Base-by-base conservation (phyloP, 2,329 filamentous ascomycete species). In the Didymosphaeria variabile region DNA sequence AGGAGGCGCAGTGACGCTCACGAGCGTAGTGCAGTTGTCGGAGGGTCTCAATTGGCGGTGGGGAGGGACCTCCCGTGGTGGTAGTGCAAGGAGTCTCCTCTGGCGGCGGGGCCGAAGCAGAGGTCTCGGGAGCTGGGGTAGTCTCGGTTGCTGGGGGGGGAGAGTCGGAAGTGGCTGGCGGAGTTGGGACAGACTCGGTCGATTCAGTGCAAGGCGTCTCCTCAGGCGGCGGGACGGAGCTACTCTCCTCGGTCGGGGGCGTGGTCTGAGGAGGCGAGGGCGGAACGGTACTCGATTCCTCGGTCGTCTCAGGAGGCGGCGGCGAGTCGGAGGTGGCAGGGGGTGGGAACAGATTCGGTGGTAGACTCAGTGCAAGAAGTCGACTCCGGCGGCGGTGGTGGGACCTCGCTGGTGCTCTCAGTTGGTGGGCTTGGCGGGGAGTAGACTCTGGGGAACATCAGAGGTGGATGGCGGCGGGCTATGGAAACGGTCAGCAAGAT, bases 121-220 rank as follows among this genome's bases (percentile, higher is more conserved):
- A 67, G n/a, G 10, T 68, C 63, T n/a, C 57, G 61, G 31, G 46
- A 40, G 23, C 55, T 38, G 34, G 44, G 40, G 40, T 32, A 31
- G 38, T 42, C 31, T 45, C 47, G 53, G 54, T 45, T 21, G 19
- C 54, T 50, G 31, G 59, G 23, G 13, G 59, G 44, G 56, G 45
- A 3, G 58, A 55, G 54, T 50, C 53, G 21, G 45, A 31, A 23
- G 42, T 45, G 19, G 42, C 42, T 23, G 42, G 42, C 9, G 42
- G 19, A 23, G 42, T 45, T 38, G 60, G 62, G 17, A 38, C 61
- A 53, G 42, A 2, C 19, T 54, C 61, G 42, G 59, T 58, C 23
- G 59, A 52, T 51, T 66, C 59, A 1, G 64, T 68, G 64, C 62
- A 66, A 36, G 62, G 59, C 2, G 64, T 66, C 15, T 61, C 58